These are phyloP conservation scores for Actinomucor elegans DNA, from an alignment of 371 early-diverging fungal genomes.

Conservation along the genomic window DNA sequence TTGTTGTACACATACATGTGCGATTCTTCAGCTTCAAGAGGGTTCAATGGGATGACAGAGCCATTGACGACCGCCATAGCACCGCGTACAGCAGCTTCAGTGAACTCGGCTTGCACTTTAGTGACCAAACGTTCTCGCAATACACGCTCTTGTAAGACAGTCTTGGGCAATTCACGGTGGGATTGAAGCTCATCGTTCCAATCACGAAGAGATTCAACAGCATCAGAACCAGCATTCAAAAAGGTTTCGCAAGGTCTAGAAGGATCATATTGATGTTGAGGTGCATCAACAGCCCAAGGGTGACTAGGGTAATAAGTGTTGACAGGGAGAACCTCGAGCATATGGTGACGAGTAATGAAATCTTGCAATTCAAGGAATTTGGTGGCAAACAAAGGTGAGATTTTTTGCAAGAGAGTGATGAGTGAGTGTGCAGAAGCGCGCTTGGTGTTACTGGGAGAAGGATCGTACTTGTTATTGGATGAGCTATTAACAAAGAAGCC, in stretches of 20 bases:
- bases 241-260: slow-evolving; percentile 69
- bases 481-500: slow-evolving; percentile 91
- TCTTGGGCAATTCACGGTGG: slow-evolving; percentile 80
- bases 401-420: slow-evolving; percentile 63
- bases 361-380: slow-evolving; percentile 70
- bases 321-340: slow-evolving; percentile 78
- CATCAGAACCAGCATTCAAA: slow-evolving; percentile 66
- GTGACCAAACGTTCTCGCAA: slow-evolving; percentile 81
- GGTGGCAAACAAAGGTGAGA: slow-evolving; percentile 71
- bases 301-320: slow-evolving; percentile 67
- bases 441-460: slow-evolving; percentile 51
- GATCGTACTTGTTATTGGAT: slow-evolving; percentile 73
- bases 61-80: slow-evolving; percentile 85
- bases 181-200: slow-evolving; percentile 97
- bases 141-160: slow-evolving; percentile 81
- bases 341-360: slow-evolving; percentile 68
- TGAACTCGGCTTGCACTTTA: slow-evolving; percentile 87
- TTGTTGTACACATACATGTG: slow-evolving; percentile 95
- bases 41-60: slow-evolving; percentile 79
- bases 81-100: slow-evolving; percentile 86
- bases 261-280: slow-evolving; percentile 60
- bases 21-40: slow-evolving; percentile 70
- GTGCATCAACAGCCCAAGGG: slow-evolving; percentile 80
- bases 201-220: slow-evolving; percentile 80
- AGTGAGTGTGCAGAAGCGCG: slow-evolving; percentile 66